Conservation (phyloP, 176 grass and related monocot species). For the Musa itinerans region DNA sequence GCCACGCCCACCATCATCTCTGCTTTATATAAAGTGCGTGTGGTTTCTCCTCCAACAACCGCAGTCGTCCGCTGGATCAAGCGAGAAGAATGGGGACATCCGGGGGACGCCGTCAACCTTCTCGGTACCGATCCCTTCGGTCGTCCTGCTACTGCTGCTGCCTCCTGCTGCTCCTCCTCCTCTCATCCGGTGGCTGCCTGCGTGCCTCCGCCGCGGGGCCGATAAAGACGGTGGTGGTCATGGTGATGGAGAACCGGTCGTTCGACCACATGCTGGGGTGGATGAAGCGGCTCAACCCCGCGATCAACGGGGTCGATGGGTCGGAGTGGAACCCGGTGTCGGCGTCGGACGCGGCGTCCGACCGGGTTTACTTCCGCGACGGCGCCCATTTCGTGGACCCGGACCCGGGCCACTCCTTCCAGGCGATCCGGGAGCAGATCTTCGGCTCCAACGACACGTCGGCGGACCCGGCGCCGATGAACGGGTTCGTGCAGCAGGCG, state of each 20-base stretch:
- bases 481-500: constrained; percentile 90
- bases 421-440: constrained; percentile 89
- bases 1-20: neutral
- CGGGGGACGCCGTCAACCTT: neutral
- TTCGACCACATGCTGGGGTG: constrained; percentile 99
- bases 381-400: constrained; percentile 81
- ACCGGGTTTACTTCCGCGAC: constrained; percentile 65
- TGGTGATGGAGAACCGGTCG: constrained; percentile 97
- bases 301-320: constrained; percentile 76
- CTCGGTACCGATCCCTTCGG: neutral
- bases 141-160: neutral
- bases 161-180: constrained; percentile 11
- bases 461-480: constrained; percentile 32
- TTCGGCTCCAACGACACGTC: constrained; percentile 75
- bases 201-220: constrained; percentile 14
- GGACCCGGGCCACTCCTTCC: constrained; percentile 94
- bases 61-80: neutral
- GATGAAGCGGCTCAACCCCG: constrained; percentile 85
- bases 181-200: neutral
- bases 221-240: constrained; percentile 84
- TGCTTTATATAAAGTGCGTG: neutral
- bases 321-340: constrained; percentile 64
- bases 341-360: constrained; percentile 30
- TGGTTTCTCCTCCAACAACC: neutral
- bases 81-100: neutral